Base-by-base conservation (phyloP, 2,329 filamentous ascomycete species). In the Aureobasidium sp. region DNA sequence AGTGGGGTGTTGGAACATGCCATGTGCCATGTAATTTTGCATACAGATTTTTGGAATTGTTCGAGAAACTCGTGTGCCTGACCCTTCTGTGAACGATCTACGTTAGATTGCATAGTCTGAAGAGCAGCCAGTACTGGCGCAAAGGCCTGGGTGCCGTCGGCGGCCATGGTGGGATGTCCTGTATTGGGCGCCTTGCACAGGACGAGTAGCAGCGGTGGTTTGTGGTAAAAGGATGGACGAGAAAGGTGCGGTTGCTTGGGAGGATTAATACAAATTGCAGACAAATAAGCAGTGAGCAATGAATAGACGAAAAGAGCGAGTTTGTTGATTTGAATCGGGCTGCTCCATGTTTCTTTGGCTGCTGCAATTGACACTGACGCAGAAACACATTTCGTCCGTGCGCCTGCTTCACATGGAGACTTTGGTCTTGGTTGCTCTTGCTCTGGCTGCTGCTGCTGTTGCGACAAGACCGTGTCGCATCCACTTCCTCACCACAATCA, bases 11-110 rank as follows among this genome's bases (percentile, higher is more conserved):
- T 17, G 23, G 10, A 10, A 12, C 1, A 37, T 29, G 34, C 26
- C 63, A 15, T 41, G 39, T 26, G 44, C 12, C 4, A 12, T 32
- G 32, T 17, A 10, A 34, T 8, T 23, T 13, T 5, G 58, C 47
- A 10, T 56, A 96, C 93, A 75, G 94, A 97, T 85, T 99, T 99
- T 83, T 99, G 94, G 77, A 97, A 99, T 69, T 86, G 87, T 77
- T 96, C 90, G 64, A 99, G 82, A 74, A 88, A 99, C 73, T 93
- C 87, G 73, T 97, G 92, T 64, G 91, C 92, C 75, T 91, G 88
- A 74, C 88, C 87, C 80, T 97, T 97, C 72, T 89, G 85, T 67
- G 88, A 83, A 71, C 88, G 84, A 72, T 93, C 86, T 68, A 86
- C 88, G 77, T 88, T 89, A 73, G 91, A 83, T 72, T 85, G 87